Percentiles rank a stretch among this genome's conserved stretches.
These are phyloP conservation scores for Adansonia gregorii DNA, from an alignment of 441 rosid genomes.

Conservation along the genomic window DNA sequence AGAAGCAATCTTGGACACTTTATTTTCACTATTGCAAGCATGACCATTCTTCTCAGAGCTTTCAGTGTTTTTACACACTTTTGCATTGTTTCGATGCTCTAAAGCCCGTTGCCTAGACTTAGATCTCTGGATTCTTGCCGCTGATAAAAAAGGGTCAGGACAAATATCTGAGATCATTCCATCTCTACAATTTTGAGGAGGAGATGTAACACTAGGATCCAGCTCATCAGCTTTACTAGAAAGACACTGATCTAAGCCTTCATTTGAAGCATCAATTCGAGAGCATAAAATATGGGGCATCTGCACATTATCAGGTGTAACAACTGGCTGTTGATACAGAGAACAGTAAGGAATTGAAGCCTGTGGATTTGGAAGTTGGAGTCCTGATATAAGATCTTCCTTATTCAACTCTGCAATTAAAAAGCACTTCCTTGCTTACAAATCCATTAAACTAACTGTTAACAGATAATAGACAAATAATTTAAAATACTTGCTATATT, in stretches of 20 bases:
- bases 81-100: constrained; percentile 71
- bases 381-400: constrained; percentile 70
- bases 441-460: neutral
- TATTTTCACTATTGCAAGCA: constrained; percentile 33
- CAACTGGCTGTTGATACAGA: constrained; percentile 35
- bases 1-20: constrained; percentile 48
- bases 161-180: constrained; percentile 36
- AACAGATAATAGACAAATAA: neutral
- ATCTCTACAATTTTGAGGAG: constrained; percentile 50
- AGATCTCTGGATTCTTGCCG: constrained; percentile 82
- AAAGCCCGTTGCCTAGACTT: constrained; percentile 83
- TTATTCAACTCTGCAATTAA: constrained; percentile 55
- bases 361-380: constrained; percentile 51
- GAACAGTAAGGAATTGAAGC: constrained; percentile 43
- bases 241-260: constrained; percentile 37
- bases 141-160: constrained; percentile 50
- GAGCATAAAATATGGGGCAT: constrained; percentile 35
- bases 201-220: constrained; percentile 53
- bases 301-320: constrained; percentile 40
- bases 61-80: constrained; percentile 46
- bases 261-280: constrained; percentile 34
- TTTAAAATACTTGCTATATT: neutral
- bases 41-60: constrained; percentile 34
- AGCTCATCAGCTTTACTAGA: constrained; percentile 39
- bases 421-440: neutral